Conservation (phyloP, 1,284 basidiomycete species). For the Trichosporon faecale region DNA sequence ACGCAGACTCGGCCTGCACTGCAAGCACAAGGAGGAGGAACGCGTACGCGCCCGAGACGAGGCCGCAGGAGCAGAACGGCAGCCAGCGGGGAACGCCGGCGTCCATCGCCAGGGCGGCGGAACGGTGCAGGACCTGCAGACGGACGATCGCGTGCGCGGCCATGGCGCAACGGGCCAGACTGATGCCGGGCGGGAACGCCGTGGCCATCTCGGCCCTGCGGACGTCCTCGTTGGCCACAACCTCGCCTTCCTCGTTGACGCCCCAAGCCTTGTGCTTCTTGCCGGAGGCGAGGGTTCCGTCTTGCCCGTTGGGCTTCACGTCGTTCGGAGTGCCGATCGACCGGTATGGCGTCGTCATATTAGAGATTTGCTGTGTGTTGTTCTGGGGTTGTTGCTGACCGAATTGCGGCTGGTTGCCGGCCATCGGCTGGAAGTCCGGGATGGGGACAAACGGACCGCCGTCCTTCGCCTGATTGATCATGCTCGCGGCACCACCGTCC, state of each 20-base stretch:
- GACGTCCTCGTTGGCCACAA: constrained; percentile 16
- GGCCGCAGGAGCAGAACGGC: constrained; percentile 53
- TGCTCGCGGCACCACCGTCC: constrained; percentile 24
- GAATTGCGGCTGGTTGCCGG: background rate
- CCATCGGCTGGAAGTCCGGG: background rate
- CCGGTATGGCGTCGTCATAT: background rate
- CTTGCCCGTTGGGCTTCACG: background rate
- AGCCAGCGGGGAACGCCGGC: constrained; percentile 48
- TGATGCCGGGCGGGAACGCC: constrained; percentile 51
- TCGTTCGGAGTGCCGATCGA: background rate
- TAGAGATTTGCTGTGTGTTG: background rate
- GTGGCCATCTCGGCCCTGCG: constrained; percentile 14
- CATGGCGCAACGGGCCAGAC: constrained; percentile 48
- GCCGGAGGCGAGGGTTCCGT: background rate
- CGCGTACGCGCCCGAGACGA: constrained; percentile 50
- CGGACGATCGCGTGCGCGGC: constrained; percentile 52
- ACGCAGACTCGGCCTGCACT: constrained; percentile 46
- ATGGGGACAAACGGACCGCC: background rate
- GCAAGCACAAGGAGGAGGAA: constrained; percentile 52
- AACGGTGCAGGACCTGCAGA: constrained; percentile 50
- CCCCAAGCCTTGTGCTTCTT: constrained; percentile 49
- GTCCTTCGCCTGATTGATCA: background rate
- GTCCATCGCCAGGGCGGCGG: constrained; percentile 48
- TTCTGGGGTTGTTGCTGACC: background rate
- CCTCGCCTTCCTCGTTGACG: constrained; percentile 41